phyloP scores from a whole-genome alignment of 164 flowering plant genomes.

The Amborella trichopoda region DNA sequence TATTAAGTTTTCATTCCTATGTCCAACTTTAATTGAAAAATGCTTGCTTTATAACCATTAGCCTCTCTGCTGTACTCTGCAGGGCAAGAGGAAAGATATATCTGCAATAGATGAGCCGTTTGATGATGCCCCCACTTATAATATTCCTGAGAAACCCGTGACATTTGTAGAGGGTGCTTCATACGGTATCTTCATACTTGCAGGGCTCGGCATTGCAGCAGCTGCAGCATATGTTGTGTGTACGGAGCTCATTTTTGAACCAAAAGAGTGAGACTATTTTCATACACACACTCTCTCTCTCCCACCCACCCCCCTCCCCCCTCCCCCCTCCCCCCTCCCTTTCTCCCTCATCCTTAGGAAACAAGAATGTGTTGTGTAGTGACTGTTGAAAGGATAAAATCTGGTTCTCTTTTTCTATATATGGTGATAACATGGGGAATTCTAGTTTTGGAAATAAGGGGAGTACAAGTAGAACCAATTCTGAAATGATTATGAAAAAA shows the following conservation, averaged over 20 bases:
- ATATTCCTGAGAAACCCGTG: constrained; percentile 95
- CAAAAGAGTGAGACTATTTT: constrained; percentile 92
- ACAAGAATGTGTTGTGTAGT: too few species aligned
- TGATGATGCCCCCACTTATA: constrained; percentile 78
- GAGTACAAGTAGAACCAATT: too few species aligned
- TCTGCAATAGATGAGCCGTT: constrained; percentile 85
- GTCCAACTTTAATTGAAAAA: not conserved
- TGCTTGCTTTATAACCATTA: not conserved
- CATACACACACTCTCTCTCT: too few species aligned
- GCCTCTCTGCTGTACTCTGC: not conserved
- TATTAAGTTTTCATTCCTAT: not conserved
- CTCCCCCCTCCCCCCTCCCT: not conserved
- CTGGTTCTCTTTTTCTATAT: too few species aligned
- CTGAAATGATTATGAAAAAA: too few species aligned
- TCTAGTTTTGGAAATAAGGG: too few species aligned
- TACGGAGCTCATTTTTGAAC: constrained; percentile 80
- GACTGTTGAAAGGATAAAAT: too few species aligned
- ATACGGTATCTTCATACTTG: constrained; percentile 70
- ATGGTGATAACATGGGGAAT: too few species aligned
- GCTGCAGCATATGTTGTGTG: constrained; percentile 81
- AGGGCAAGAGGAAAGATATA: constrained; percentile 54
- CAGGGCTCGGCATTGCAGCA: constrained; percentile 80
- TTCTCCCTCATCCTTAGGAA: too few species aligned
- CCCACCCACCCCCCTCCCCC: too few species aligned
- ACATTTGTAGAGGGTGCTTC: constrained; percentile 91